Evolutionary conservation across 1,284 basidiomycete species (phyloP), one percentile per base, ranked within the genome.

Genomic region (Cutaneotrichosporon cavernicola): DNA sequence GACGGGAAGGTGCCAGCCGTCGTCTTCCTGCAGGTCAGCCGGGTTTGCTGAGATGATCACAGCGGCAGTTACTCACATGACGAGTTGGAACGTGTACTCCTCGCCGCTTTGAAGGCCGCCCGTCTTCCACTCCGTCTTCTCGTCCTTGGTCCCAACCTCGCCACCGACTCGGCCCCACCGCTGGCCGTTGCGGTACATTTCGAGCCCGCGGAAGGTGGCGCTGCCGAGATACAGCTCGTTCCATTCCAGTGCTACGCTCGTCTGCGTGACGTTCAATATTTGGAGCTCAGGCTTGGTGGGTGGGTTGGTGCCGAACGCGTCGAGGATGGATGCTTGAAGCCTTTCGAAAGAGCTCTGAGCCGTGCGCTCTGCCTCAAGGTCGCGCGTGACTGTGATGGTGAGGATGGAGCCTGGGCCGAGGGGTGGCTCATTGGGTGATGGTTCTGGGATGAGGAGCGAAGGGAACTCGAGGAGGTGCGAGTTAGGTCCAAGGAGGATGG

Each of bases 401-500:
- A 97, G 91, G 70, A 97, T 97, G n/a, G 92, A 96, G 10, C 94
- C 94, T 0, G 93, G 87, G 4, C 90, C 88, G 1, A 91, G 89
- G 18, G 92, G 93, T 0, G 92, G 90, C 2, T 73, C 67, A 11
- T 68, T 68, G 0, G 73, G 72, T 14, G 73, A 67, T 13, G 74
- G 74, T 1, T 72, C 72, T 8, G 93, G 94, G 13, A 97, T 83
- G 1, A 97, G 85, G 31, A 97, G 84, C 0, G 94, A 97, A 1
- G 94, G 94, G 77, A 97, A 97, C 80, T 97, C 94, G 74, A 97
- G 95, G 40, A 96, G 84, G 75, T 97, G 93, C 6, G 92, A 92
- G 52, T 92, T 86, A 76, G 94, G 91, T 8, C 92, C 92, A 5
- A 96, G 86, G 10, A 96, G 85, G 70, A 95, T 95, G 1, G 73